phyloP scores from a whole-genome alignment of 2,329 filamentous ascomycete genomes.

The Lecanoromycetidae sp. region DNA sequence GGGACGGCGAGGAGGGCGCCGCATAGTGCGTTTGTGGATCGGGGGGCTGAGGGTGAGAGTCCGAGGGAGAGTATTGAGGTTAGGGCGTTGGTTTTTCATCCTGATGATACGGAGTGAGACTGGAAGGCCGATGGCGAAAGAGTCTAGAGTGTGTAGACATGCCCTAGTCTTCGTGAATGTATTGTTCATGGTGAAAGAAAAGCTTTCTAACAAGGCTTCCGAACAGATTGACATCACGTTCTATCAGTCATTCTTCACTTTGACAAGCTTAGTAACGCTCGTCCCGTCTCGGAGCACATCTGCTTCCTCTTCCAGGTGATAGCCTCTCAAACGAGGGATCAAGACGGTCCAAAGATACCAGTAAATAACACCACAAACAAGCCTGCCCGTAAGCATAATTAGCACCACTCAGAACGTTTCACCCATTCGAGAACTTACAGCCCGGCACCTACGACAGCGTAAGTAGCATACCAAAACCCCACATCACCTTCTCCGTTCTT shows the following conservation, averaged over 20 bases:
- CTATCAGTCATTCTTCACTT: conserved; percentile 8
- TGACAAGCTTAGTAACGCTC: conserved; percentile 46
- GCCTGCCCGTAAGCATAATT: conserved; percentile 27
- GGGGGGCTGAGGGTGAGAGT: conserved; percentile 39
- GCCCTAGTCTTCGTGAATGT: conserved; percentile 13
- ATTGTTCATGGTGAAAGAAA: neutral
- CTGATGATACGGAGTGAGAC: conserved; percentile 11
- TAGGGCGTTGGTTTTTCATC: conserved; percentile 45
- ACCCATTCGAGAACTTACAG: neutral
- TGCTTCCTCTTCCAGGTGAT: conserved; percentile 49
- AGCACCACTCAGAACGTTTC: neutral
- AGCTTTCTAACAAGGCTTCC: no score
- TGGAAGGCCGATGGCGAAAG: neutral
- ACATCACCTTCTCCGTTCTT: conserved; percentile 33
- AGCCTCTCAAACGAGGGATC: conserved; percentile 47
- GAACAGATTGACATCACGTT: neutral
- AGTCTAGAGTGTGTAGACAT: no score
- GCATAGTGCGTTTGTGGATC: conserved; percentile 46
- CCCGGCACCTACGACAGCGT: conserved; percentile 39
- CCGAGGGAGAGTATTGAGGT: conserved; percentile 53
- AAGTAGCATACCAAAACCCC: conserved; percentile 40
- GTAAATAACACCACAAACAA: conserved; percentile 49
- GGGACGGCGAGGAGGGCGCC: conserved; percentile 39
- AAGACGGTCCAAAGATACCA: conserved; percentile 57
- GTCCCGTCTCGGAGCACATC: conserved; percentile 55